Percentiles rank a stretch among this genome's conserved stretches.
Evolutionary conservation across 2,329 filamentous ascomycete genomes (phyloP).

Genomic region (Talaromyces sp.): DNA sequence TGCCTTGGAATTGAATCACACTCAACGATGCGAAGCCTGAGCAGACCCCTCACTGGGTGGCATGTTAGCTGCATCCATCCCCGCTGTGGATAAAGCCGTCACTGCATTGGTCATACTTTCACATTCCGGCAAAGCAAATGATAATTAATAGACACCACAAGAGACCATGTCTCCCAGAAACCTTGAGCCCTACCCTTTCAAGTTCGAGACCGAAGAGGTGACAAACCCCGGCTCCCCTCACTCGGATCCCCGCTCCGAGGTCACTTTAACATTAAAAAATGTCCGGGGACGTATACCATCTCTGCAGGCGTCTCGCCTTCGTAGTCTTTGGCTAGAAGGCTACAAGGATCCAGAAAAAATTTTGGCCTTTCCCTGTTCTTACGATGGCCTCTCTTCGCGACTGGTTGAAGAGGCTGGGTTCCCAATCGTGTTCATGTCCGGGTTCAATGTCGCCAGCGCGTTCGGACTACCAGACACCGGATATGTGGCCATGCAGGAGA

Average conservation of each 20-base stretch:
- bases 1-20: too few relatives aligned
- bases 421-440: constrained; percentile 40
- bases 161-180: background rate
- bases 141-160: background rate
- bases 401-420: constrained; percentile 44
- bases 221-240: background rate
- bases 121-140: background rate
- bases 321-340: constrained; percentile 37
- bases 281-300: constrained; percentile 6
- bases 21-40: too few relatives aligned
- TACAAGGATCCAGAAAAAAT: constrained; percentile 39
- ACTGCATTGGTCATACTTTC: background rate
- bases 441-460: constrained; percentile 36
- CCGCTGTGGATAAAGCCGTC: background rate
- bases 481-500: constrained; percentile 45
- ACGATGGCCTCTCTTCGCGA: constrained; percentile 40
- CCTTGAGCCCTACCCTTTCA: constrained; percentile 9
- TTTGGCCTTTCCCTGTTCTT: constrained; percentile 38
- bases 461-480: constrained; percentile 44
- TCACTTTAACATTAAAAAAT: constrained; percentile 3
- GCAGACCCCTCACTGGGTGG: background rate
- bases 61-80: background rate
- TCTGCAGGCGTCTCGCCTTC: constrained; percentile 15
- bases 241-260: background rate
- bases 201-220: constrained; percentile 1